Conservation (phyloP, 805 yeast genomes). For the Zygotorulaspora florentina region DNA sequence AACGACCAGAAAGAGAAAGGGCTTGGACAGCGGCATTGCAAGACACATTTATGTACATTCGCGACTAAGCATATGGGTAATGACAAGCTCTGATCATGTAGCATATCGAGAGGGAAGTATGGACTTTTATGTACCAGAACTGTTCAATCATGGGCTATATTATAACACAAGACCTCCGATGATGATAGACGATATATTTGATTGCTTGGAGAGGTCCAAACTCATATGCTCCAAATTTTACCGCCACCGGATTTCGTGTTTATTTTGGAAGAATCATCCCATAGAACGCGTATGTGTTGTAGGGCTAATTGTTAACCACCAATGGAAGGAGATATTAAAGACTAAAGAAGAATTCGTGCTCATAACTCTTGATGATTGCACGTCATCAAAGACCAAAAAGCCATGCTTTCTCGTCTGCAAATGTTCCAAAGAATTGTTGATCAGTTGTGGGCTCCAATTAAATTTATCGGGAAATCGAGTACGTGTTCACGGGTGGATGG, state of each 20-base stretch:
- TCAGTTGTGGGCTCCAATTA: slow-evolving; percentile 20
- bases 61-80: neutral
- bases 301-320: slow-evolving; percentile 37
- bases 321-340: slow-evolving; percentile 14
- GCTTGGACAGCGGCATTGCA: neutral
- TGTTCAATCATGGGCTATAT: slow-evolving; percentile 34
- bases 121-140: slow-evolving; percentile 35
- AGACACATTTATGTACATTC: neutral
- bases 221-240: slow-evolving; percentile 9
- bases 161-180: slow-evolving; percentile 5
- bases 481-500: slow-evolving; percentile 27
- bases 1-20: neutral
- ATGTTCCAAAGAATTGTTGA: slow-evolving; percentile 19
- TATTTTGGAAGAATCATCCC: slow-evolving; percentile 44
- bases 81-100: slow-evolving; percentile 21
- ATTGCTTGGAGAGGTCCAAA: slow-evolving; percentile 8
- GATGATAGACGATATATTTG: slow-evolving; percentile 11
- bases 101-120: slow-evolving; percentile 22
- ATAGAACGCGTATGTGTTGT: slow-evolving; percentile 32
- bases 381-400: slow-evolving; percentile 11
- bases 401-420: slow-evolving; percentile 27
- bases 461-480: slow-evolving; percentile 28
- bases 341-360: slow-evolving; percentile 20
- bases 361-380: slow-evolving; percentile 25
- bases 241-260: slow-evolving; percentile 11